These are phyloP conservation scores for Citrus mangshanensis DNA, from an alignment of 345 rosid species.

Conservation along the genomic window DNA sequence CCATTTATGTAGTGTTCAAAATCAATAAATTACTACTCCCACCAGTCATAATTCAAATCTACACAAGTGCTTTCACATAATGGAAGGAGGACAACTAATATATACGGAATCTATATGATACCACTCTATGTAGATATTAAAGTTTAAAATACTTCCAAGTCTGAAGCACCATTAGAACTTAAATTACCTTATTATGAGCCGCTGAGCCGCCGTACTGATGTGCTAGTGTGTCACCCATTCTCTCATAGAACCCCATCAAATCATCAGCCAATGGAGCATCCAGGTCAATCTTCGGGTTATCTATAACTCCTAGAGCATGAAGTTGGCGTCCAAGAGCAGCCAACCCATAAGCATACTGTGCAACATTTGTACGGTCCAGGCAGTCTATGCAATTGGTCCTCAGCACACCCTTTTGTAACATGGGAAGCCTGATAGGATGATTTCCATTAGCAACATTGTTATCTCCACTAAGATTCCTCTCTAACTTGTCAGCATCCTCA, in stretches of 20 bases:
- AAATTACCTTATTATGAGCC: slow-evolving; percentile 73
- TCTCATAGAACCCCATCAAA: slow-evolving; percentile 84
- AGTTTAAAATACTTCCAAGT: background rate
- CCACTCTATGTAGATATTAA: background rate
- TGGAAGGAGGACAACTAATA: background rate
- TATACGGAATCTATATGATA: background rate
- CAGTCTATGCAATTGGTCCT: slow-evolving; percentile 99
- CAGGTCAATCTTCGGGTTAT: slow-evolving; percentile 65
- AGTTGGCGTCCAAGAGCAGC: slow-evolving; percentile 94
- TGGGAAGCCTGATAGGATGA: slow-evolving; percentile 45
- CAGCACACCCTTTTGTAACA: slow-evolving; percentile 83
- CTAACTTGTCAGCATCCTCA: slow-evolving; percentile 43
- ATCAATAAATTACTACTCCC: background rate
- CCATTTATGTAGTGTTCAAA: background rate
- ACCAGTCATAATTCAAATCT: slow-evolving; percentile 1
- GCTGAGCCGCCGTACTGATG: slow-evolving; percentile 93
- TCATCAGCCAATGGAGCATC: slow-evolving; percentile 79
- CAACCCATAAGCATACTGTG: slow-evolving; percentile 95
- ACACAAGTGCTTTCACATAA: background rate
- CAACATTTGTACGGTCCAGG: slow-evolving; percentile 99
- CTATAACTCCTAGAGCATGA: slow-evolving; percentile 66
- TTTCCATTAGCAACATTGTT: slow-evolving; percentile 46
- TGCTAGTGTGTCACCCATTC: slow-evolving; percentile 87
- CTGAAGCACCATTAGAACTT: slow-evolving; percentile 2
- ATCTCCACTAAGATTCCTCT: slow-evolving; percentile 39